Base-by-base conservation (phyloP, 2,329 filamentous ascomycete species). In the Pseudogymnoascus sp. region DNA sequence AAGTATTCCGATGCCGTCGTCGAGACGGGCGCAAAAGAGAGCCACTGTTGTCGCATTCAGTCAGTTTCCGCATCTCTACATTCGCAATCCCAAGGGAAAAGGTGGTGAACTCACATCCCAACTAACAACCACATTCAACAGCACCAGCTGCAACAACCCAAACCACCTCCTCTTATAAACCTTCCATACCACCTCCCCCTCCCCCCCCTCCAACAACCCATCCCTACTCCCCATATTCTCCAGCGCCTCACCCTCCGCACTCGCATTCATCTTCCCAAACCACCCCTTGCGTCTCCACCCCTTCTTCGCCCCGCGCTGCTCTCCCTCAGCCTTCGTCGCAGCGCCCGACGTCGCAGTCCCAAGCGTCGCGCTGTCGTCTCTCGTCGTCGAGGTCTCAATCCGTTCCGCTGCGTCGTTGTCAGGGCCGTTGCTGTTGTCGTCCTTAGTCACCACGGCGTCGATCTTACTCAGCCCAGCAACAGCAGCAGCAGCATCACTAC, bases 81-180 rank as follows among this genome's bases (percentile, higher is more conserved):
- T 31, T 8, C 12, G 23, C 6, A 18, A 18, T 7, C 16, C 28
- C 28, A 2, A 21, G 16, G 6, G 28, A 40, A 37, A 28, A 31
- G 64, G 21, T 23, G 59, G 37, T 1, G 18, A 43, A 87, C 91
- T 81, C 82, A 95, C 91, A 84, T 96, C 91, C 93, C 93, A 97
- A 72, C 90, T 96, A 43, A 96, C 88, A 65, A 97, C 85, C 63
- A 97, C 88, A 74, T 97, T 99, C 76, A 97, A 80, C 70, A 97
- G 76, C 5, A 92, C 88, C 72, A 97, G 77, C 75, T 96, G 90
- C 21, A 84, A 77, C 61, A 99, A 79, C 0, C 95, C 95, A 74
- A 96, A 90, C 87, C 91, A 99, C 49, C 95, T 84, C 71, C 91
- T 84, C 77, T 89, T 93, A 74, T 97, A 97, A 21, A 89, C 83